These are phyloP conservation scores for Gracilaria domingensis DNA, from an alignment of 23 red algal genomes.

Conservation along the genomic window DNA sequence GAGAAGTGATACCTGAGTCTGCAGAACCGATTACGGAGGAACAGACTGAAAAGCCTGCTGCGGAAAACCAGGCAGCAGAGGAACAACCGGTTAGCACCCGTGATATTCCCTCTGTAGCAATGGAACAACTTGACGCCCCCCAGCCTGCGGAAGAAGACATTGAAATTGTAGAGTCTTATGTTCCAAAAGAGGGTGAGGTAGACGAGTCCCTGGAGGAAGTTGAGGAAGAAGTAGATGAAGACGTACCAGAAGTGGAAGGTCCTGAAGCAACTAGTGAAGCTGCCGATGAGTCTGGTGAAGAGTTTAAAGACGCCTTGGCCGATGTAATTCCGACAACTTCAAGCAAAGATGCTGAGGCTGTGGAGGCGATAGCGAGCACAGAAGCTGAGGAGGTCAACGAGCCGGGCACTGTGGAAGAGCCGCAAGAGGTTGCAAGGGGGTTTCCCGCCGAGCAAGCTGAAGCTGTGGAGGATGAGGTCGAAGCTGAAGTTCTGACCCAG, in stretches of 20 bases:
- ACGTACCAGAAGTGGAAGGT: background rate
- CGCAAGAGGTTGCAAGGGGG: background rate
- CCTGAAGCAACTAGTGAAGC: background rate
- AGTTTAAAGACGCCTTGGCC: slow-evolving; percentile 10
- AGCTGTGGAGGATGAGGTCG: background rate
- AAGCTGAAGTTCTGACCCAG: background rate
- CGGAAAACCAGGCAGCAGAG: background rate
- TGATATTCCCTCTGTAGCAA: slow-evolving; percentile 15
- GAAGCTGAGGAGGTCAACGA: slow-evolving; percentile 2
- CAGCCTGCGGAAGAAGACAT: background rate
- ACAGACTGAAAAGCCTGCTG: background rate
- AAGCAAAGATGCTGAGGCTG: background rate
- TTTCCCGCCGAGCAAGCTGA: background rate
- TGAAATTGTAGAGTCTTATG: slow-evolving; percentile 12
- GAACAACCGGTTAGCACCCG: background rate
- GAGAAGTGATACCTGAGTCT: background rate
- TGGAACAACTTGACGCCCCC: slow-evolving; percentile 9
- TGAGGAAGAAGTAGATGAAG: background rate
- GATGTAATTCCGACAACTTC: background rate
- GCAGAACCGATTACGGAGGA: background rate
- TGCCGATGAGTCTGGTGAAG: background rate
- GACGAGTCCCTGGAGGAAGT: slow-evolving; percentile 28
- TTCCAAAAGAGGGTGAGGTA: background rate
- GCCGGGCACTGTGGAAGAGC: background rate
- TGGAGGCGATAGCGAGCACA: background rate